Evolutionary conservation across 768 basidiomycete species (phyloP).

Genomic region (Leccinum truebloodii): DNA sequence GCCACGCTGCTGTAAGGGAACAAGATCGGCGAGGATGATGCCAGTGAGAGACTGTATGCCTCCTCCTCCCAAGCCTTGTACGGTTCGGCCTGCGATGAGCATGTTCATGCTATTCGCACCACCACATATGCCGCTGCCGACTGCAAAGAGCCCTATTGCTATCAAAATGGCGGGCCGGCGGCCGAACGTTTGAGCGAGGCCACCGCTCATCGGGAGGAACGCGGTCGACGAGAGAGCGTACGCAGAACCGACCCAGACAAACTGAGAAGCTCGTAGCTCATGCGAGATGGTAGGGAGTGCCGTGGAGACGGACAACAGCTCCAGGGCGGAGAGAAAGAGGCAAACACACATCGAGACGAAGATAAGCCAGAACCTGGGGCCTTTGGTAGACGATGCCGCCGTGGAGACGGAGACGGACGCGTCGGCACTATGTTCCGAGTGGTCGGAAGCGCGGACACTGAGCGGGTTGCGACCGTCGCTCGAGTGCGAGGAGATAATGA

Average conservation of each 20-base stretch:
- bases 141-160: too few relatives aligned
- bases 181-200: too few relatives aligned
- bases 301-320: slow-evolving; percentile 28
- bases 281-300: slow-evolving; percentile 38
- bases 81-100: slow-evolving; percentile 26
- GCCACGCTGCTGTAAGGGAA: slow-evolving; percentile 45
- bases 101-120: slow-evolving; percentile 20
- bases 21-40: slow-evolving; percentile 44
- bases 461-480: slow-evolving; percentile 2
- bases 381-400: slow-evolving; percentile 5
- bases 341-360: slow-evolving; percentile 27
- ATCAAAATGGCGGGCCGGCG: too few relatives aligned
- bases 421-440: not conserved
- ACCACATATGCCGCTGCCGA: slow-evolving; percentile 23
- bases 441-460: not conserved
- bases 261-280: slow-evolving; percentile 25
- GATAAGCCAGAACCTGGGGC: slow-evolving; percentile 32
- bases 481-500: not conserved
- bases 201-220: too few relatives aligned
- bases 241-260: too few relatives aligned
- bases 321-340: slow-evolving; percentile 31
- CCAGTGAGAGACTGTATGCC: slow-evolving; percentile 37
- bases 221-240: too few relatives aligned
- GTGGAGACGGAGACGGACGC: not conserved
- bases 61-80: slow-evolving; percentile 40